Percentiles rank a stretch among this genome's conserved stretches.
Evolutionary conservation across 768 basidiomycete species (phyloP).

Genomic region (Glaciozyma martinii): DNA sequence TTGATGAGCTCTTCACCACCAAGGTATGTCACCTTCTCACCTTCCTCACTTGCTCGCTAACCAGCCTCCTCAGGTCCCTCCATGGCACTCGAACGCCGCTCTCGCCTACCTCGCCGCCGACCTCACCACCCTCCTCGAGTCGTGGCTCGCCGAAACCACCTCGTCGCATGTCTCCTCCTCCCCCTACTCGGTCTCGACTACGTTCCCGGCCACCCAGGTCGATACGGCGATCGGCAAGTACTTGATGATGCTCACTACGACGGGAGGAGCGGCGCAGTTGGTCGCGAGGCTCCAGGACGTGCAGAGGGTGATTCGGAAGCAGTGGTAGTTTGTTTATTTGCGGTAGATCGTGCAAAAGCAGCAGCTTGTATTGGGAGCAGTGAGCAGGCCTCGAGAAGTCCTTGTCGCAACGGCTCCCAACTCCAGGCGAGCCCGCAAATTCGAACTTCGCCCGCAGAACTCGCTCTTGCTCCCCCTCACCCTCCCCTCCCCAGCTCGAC

Average conservation of each 20-base stretch:
- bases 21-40: constrained; percentile 49
- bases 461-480: no score
- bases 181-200: constrained; percentile 9
- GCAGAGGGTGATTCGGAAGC: constrained; percentile 20
- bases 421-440: no score
- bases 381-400: no score
- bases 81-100: constrained; percentile 33
- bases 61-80: constrained; percentile 21
- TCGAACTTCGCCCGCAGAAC: no score
- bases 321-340: constrained; percentile 9
- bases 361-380: no score
- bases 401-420: no score
- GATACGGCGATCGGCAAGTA: constrained; percentile 27
- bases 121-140: constrained; percentile 30
- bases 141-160: constrained; percentile 35
- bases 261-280: constrained; percentile 1
- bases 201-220: constrained; percentile 39
- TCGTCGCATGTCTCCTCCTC: constrained; percentile 5
- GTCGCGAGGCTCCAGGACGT: constrained; percentile 20
- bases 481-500: no score
- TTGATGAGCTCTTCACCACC: constrained; percentile 79
- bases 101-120: constrained; percentile 38
- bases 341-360: no score
- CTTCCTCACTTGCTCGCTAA: not conserved
- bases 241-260: constrained; percentile 21